Percentiles rank a stretch among this genome's conserved stretches.
These are phyloP conservation scores for Cadophora sp. DNA, from an alignment of 2,329 filamentous ascomycete species.

Conservation along the genomic window DNA sequence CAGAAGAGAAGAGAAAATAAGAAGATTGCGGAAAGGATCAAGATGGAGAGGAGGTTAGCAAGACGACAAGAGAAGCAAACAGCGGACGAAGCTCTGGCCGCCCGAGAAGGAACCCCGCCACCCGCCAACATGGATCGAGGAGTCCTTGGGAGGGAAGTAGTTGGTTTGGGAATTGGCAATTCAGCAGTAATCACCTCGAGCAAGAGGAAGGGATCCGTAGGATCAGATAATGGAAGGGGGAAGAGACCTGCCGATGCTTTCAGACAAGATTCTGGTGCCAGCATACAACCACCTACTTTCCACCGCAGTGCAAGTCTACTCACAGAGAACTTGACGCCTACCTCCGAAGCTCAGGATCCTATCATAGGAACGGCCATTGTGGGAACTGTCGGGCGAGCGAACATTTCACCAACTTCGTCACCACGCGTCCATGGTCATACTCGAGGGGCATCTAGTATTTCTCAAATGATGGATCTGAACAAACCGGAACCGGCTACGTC, in stretches of 20 bases:
- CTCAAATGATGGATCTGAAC: conserved; percentile 56
- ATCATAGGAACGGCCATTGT: conserved; percentile 56
- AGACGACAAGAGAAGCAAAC: conserved; percentile 71
- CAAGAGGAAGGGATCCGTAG: conserved; percentile 55
- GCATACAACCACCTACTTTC: conserved; percentile 26
- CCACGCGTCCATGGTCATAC: conserved; percentile 49
- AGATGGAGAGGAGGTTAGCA: conserved; percentile 68
- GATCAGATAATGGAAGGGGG: conserved; percentile 45
- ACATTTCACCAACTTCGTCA: conserved; percentile 53
- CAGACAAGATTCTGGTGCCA: conserved; percentile 34
- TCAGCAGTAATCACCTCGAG: conserved; percentile 65
- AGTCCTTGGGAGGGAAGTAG: conserved; percentile 63
- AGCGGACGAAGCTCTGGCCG: conserved; percentile 62
- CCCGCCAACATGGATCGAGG: conserved; percentile 66
- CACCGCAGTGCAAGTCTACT: conserved; percentile 33
- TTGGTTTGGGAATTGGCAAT: conserved; percentile 62
- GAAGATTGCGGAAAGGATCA: conserved; percentile 70
- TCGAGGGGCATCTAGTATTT: conserved; percentile 57
- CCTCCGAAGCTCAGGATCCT: conserved; percentile 43
- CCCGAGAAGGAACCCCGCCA: conserved; percentile 57
- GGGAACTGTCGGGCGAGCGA: conserved; percentile 55
- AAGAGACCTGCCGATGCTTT: conserved; percentile 42
- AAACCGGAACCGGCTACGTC: conserved; percentile 24
- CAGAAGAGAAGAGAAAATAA: conserved; percentile 80
- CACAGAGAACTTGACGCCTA: conserved; percentile 43